Conservation (phyloP, 805 yeast genomes). For the Lipomyces orientalis region DNA sequence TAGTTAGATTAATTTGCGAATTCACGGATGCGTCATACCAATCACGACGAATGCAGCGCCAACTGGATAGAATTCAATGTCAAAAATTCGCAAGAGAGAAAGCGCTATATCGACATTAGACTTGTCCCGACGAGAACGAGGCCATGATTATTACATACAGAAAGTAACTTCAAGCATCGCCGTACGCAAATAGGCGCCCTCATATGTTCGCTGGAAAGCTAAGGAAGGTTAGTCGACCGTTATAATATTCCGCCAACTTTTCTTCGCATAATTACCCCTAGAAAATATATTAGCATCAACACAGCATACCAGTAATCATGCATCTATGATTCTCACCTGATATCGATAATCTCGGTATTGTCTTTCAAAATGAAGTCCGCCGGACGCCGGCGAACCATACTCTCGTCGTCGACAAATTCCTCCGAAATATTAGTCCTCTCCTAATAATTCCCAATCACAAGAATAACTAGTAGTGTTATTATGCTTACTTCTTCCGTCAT, state of each 20-base stretch:
- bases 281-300: slow-evolving; percentile 17
- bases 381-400: slow-evolving; percentile 11
- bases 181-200: slow-evolving; percentile 80
- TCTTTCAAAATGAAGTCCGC: slow-evolving; percentile 23
- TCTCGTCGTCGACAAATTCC: slow-evolving; percentile 27
- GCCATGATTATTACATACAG: slow-evolving; percentile 41
- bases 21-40: slow-evolving; percentile 14
- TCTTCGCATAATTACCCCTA: not conserved
- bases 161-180: slow-evolving; percentile 73
- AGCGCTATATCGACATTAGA: slow-evolving; percentile 17
- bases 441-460: not conserved
- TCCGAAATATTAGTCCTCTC: not conserved
- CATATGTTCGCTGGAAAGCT: slow-evolving; percentile 83
- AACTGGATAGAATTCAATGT: slow-evolving; percentile 37
- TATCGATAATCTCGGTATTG: slow-evolving; percentile 32
- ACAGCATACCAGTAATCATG: slow-evolving; percentile 1
- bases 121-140: not conserved
- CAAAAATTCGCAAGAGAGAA: slow-evolving; percentile 34
- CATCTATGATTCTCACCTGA: slow-evolving; percentile 26
- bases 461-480: not conserved
- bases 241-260: slow-evolving; percentile 1
- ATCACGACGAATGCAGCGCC: slow-evolving; percentile 34
- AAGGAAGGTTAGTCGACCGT: not conserved
- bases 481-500: slow-evolving; percentile 3
- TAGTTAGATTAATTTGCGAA: not conserved